Evolutionary conservation across 2,329 filamentous ascomycete genomes (phyloP), one percentile per base, ranked within the genome.

Genomic region (Fusarium sp.): DNA sequence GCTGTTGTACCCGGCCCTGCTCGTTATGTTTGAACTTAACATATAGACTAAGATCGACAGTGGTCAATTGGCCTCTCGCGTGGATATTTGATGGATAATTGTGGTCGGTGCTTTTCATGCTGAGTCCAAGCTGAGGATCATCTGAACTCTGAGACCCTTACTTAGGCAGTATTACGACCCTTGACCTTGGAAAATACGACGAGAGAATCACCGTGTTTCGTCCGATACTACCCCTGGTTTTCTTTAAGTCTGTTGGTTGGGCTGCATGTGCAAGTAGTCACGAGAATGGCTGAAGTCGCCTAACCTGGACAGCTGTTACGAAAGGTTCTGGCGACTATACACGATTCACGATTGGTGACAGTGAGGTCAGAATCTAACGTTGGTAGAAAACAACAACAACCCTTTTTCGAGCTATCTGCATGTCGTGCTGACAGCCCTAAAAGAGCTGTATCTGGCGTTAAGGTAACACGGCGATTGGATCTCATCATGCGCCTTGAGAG

Each of bases 321-420:
- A 47, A 65, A 55, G 31, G 24, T 54, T 52, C 15, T 21, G 58
- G 71, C 70, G 71, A 74, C 57, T 74, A 68, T 44, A 43, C 15
- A 28, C 26, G 21, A 15, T 44, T 44, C 23, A 46, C 55, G 13
- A 73, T 74, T 74, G 72, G 68, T 35, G 50, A 50, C 3, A 11
- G 8, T 38, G 26, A 33, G 11, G 39, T 43, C 24, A 44, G 23
- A 41, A 13, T 56, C 12, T n/a, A n/a, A n/a, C n/a, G n/a, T n/a
- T n/a, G n/a, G n/a, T n/a, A 24, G 26, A 55, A 56, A 47, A 57
- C 42, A 41, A 49, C 9, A 37, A 55, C 26, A 42, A 29, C 4
- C 11, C 47, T 63, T 56, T 31, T 31, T 39, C 20, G 21, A 38
- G 31, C 23, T 41, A 16, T 39, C 31, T 26, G n/a, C 23, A 33